phyloP scores from a whole-genome alignment of 148 eudicot genomes.

The Spergularia marina region DNA sequence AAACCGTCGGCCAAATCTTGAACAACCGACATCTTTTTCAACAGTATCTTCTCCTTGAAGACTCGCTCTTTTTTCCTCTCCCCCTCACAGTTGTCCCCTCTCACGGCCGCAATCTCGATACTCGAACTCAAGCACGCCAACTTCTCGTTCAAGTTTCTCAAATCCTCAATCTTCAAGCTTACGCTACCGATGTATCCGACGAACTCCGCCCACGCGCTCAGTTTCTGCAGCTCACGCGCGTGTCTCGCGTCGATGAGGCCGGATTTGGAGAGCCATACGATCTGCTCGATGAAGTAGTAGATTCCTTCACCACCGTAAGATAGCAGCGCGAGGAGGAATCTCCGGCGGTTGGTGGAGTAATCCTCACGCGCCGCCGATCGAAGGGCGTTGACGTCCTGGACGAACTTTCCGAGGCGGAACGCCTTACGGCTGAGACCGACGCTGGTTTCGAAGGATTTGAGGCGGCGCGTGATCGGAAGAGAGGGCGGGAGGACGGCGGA shows the following conservation, averaged over 20 bases:
- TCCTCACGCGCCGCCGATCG: constrained; percentile 27
- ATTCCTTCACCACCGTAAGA: constrained; percentile 90
- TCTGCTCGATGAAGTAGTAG: constrained; percentile 80
- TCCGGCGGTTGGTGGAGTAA: background rate
- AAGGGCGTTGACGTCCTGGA: constrained; percentile 73
- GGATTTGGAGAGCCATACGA: constrained; percentile 78
- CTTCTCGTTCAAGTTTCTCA: constrained; percentile 46
- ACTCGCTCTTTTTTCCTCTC: constrained; percentile 35
- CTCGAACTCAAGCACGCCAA: constrained; percentile 45
- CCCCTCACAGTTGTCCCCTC: constrained; percentile 40
- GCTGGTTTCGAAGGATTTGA: constrained; percentile 70
- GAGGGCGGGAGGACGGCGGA: constrained; percentile 46
- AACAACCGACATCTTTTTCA: constrained; percentile 73
- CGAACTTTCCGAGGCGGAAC: constrained; percentile 85
- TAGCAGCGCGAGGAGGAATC: constrained; percentile 35
- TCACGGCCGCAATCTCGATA: constrained; percentile 36
- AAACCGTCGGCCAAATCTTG: constrained; percentile 90
- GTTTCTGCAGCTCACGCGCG: constrained; percentile 34
- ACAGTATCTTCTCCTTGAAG: constrained; percentile 55
- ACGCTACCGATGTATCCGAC: constrained; percentile 78
- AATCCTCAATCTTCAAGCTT: constrained; percentile 59
- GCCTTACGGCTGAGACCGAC: constrained; percentile 90
- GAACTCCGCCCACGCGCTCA: constrained; percentile 87
- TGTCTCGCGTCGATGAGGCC: constrained; percentile 53
- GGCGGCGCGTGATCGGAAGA: constrained; percentile 39